Conservation (phyloP, 176 grass and related monocot genomes). For the Elymus sibiricus region DNA sequence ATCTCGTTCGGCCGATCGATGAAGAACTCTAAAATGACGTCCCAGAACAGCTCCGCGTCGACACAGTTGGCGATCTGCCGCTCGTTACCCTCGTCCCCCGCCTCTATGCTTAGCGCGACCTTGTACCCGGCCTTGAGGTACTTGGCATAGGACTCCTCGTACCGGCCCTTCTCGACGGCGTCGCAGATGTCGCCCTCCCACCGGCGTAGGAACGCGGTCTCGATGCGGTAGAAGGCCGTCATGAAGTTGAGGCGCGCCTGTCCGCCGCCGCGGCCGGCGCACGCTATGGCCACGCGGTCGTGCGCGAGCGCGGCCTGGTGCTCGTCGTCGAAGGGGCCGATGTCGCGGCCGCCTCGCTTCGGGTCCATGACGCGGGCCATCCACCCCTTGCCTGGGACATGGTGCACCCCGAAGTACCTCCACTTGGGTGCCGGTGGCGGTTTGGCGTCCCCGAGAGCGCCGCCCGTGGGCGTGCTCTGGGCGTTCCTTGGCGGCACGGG, state of each 20-base stretch:
- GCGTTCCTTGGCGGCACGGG: background rate
- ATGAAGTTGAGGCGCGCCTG: background rate
- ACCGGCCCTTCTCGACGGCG: slow-evolving; percentile 9
- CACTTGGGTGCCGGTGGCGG: background rate
- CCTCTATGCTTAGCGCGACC: background rate
- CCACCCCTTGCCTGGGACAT: background rate
- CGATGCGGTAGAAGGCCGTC: slow-evolving; percentile 7
- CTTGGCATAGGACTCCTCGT: slow-evolving; percentile 30
- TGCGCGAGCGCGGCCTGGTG: slow-evolving; percentile 41
- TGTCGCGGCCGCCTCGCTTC: background rate
- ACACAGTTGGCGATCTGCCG: background rate
- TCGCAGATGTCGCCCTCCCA: background rate
- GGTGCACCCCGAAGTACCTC: slow-evolving; percentile 18
- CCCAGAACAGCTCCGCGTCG: background rate
- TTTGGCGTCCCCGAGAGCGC: background rate
- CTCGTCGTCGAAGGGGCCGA: slow-evolving; percentile 18
- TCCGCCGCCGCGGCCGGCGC: background rate
- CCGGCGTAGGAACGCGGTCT: slow-evolving; percentile 24
- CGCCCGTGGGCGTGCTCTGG: background rate
- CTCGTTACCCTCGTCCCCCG: background rate
- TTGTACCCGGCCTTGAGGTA: slow-evolving; percentile 12
- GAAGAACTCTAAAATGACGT: background rate
- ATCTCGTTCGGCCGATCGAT: background rate
- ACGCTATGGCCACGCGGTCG: slow-evolving; percentile 33
- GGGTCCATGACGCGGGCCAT: slow-evolving; percentile 17